Evolutionary conservation across 345 rosid genomes (phyloP), one percentile per base, ranked within the genome.

Genomic region (Passiflora organensis): DNA sequence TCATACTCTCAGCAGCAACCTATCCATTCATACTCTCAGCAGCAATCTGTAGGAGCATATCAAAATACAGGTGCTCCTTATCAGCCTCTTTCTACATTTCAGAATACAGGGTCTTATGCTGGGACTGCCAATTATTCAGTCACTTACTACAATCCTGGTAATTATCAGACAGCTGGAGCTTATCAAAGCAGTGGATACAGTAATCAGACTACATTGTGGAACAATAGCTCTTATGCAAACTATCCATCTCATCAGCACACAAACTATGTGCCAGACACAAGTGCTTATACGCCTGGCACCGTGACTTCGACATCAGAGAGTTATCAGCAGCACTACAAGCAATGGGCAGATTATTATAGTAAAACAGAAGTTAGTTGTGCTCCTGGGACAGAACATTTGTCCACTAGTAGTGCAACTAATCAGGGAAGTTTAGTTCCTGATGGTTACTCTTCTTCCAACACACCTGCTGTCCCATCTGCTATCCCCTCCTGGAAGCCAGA

Each of bases 41-140:
- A n/a, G n/a, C n/a, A n/a, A n/a, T n/a, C 96, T 67, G 78, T 73
- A 60, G 96, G 82, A 76, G 84, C 93, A 63, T 94, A 89, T 82
- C 97, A 87, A 82, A 94, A 85, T 71, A 82, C 99, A 82, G 91
- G 97, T 87, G 91, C 86, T 85, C 82, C 96, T 87, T 87, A 82
- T 83, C 96, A 89, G 90, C 97, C 97, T 82, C 69, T 83, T 85
- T 87, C 96, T 80, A 84, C 99, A 61, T 87, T 87, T 89, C 99
- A 80, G 95, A 94, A 89, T 83, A 74, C 95, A 60, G 97, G 95
- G 89, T 94, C 99, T 82, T 83, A 86, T 94, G 82, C 95, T 82
- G 97, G 82, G 84, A 80, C 97, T 76, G 68, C 93, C 74, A 80
- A 89, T 87, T 85, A 86, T 85, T 72, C 99, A 78, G 74, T 86